Percentiles rank a stretch among this genome's conserved stretches.
Conservation (phyloP, 169 alveolate species). For the Cryptosporidium ryanae region DNA sequence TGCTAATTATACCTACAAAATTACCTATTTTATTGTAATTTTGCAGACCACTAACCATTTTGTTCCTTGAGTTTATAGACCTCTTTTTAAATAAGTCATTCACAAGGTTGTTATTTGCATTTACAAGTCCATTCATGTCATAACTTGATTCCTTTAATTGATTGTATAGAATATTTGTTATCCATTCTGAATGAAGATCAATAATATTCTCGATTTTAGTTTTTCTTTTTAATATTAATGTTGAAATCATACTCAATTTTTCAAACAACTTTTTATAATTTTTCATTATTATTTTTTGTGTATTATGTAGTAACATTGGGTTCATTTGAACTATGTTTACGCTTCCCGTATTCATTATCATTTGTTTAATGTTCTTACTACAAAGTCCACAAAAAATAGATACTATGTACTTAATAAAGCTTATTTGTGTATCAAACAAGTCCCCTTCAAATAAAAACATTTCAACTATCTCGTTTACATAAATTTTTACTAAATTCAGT, state of each 20-base stretch:
- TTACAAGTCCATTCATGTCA: background rate
- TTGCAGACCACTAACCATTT: background rate
- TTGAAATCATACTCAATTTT: background rate
- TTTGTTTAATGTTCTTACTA: background rate
- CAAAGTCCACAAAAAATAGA: conserved; percentile 8
- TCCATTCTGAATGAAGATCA: conserved; percentile 10
- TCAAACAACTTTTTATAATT: background rate
- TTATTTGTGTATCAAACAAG: background rate
- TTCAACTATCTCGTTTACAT: background rate
- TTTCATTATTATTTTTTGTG: background rate
- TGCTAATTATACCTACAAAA: background rate
- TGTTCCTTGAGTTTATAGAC: background rate
- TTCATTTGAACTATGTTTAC: conserved; percentile 3
- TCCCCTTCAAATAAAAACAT: background rate
- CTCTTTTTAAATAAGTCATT: background rate
- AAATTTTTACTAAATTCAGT: background rate
- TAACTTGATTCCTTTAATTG: background rate
- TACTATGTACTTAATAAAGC: background rate
- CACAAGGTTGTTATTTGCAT: background rate
- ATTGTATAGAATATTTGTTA: background rate
- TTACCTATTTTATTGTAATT: background rate
- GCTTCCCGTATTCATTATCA: conserved; percentile 4
- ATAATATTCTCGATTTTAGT: background rate
- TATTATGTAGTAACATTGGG: background rate
- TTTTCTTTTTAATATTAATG: background rate